Evolutionary conservation across 345 rosid genomes (phyloP), one percentile per base, ranked within the genome.

Genomic region (Balakata baccata): DNA sequence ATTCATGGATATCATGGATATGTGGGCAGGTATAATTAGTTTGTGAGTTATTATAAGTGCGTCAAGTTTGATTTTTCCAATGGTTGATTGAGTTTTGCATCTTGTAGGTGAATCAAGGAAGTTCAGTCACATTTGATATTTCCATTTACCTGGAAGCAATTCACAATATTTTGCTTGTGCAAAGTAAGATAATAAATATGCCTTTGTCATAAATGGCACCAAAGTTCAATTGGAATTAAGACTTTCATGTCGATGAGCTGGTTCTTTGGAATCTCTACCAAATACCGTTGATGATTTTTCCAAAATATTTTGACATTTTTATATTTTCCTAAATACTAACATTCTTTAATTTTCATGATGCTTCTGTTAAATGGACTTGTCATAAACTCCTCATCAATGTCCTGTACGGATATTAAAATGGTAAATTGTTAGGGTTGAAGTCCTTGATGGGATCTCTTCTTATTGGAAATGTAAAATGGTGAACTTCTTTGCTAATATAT

Each of bases 1-100:
- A 54, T 76, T 79, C 83, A 46, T 92, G 97, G 98, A 85, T 90
- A 68, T 91, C 91, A 18, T 90, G 97, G 96, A 85, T 92, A 81
- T 80, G 80, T 78, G 89, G 87, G 72, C 87, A 86, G 95, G 97
- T 94, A 81, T 51, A 61, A 14, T 68, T 49, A 37, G 16, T 12
- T 53, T 76, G 38, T 73, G 34, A 50, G 38, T 77, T 76, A 25
- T 74, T 12, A 17, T 65, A 23, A 29, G 23, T 16, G 58, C 53
- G 43, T 66, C 17, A 23, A 23, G 73, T 72, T 61, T 64, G 11
- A 23, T n/a, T 73, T 72, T 61, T 41, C 38, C 52, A 13, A 14
- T 7, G 1, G 22, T 70, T 79, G 71, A 78, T 65, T 68, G 66
- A 43, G 45, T 37, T 70, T 64, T 72, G 20, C 69, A 68, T 75